Percentiles rank a stretch among this genome's conserved stretches.
These are phyloP conservation scores for Lepiota brunneoincarnata DNA, from an alignment of 768 basidiomycete genomes.

Conservation along the genomic window DNA sequence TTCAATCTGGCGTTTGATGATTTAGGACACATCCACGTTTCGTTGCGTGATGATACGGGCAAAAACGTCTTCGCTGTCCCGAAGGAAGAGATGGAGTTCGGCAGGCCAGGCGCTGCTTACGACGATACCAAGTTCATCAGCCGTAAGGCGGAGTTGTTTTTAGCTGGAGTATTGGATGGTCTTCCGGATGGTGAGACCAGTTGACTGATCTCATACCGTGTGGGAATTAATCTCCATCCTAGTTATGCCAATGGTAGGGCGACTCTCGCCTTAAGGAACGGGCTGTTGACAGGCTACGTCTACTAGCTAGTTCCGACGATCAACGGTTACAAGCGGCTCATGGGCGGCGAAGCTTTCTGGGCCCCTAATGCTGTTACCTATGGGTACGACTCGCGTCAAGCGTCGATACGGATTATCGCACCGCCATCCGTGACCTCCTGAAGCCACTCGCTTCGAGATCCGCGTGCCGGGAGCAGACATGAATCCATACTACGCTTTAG, in stretches of 20 bases:
- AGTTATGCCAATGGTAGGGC: constrained; percentile 81
- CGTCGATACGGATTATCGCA: constrained; percentile 88
- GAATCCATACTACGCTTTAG: constrained; percentile 88
- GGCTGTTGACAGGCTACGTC: not conserved
- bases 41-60: constrained; percentile 65
- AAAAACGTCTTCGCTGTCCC: constrained; percentile 78
- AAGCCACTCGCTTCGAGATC: constrained; percentile 88
- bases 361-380: constrained; percentile 92
- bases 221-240: not conserved
- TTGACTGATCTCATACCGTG: not conserved
- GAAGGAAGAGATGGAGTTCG: constrained; percentile 55
- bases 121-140: constrained; percentile 86
- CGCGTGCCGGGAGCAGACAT: constrained; percentile 97
- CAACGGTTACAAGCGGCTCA: constrained; percentile 96
- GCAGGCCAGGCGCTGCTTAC: constrained; percentile 68
- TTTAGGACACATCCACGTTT: constrained; percentile 91
- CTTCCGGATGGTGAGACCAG: constrained; percentile 73
- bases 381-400: constrained; percentile 93
- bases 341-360: constrained; percentile 93
- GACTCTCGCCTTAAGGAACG: not conserved
- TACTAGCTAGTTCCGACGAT: constrained; percentile 80
- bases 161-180: constrained; percentile 91
- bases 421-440: constrained; percentile 82
- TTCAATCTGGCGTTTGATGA: not conserved
- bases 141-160: constrained; percentile 82